Base-by-base conservation (phyloP, 2,329 filamentous ascomycete genomes). In the Aureobasidium sp. region DNA sequence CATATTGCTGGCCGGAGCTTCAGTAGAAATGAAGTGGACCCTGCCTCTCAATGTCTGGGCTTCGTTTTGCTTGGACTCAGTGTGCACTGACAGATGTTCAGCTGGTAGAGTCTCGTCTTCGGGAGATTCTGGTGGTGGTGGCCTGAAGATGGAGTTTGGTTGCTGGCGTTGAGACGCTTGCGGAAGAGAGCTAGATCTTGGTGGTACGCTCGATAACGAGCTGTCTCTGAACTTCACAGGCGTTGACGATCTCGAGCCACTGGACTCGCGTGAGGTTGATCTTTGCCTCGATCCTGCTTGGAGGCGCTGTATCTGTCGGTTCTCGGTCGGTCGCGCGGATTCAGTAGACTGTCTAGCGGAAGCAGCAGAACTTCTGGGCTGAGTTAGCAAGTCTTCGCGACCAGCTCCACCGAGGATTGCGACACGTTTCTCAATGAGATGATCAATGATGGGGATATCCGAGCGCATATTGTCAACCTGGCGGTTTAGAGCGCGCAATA, bases 341-440 rank as follows among this genome's bases (percentile, higher is more conserved):
- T 62, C 60, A 7, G 49, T 53, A 0, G 60, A 62, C 17, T 37
- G 29, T 27, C 60, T 42, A 8, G 34, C 42, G 15, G 48, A 47
- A n/a, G 9, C 20, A 22, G 15, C 55, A 27, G 61, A 52, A 15
- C 60, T 51, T 34, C 45, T 48, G 36, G 60, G 58, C 6, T 61
- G 60, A 15, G 34, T 44, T 1, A 52, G 22, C 67, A 66, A 59
- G 64, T 68, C 39, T 57, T 65, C 45, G 20, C 41, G 39, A 45
- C 49, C 60, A 39, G 45, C 52, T 15, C 58, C 58, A 37, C 63
- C 75, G 57, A 83, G 79, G 41, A 79, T 79, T 55, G 77, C 75
- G 64, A 81, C 80, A 31, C 80, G 75, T 52, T 76, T 78, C 2
- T 75, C 71, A 22, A 82, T 72, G 49, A 81, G 75, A 22, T 77